Evolutionary conservation across 2,329 filamentous ascomycete species (phyloP), one percentile per base, ranked within the genome.

Genomic region (Coniochaeta prunicola): DNA sequence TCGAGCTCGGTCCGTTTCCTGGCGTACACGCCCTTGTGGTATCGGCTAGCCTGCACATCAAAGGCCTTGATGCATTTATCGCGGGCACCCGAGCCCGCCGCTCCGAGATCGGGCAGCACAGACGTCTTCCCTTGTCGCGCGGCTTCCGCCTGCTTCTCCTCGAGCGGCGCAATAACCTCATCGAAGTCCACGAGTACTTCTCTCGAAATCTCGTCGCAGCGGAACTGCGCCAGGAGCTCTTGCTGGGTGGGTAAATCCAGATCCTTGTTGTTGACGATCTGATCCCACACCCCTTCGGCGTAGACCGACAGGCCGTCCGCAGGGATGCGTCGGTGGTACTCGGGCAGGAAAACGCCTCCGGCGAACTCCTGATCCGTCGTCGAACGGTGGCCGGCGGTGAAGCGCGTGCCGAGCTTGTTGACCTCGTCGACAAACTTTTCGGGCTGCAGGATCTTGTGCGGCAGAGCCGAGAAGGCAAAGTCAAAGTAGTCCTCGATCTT

Each of bases 231-330:
- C 57, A 99, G 82, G 53, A 99, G 81, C 72, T 99, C 94, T 75
- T 99, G 94, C 71, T 99, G 94, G 0, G 94, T 97, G 3, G 94
- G 94, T 60, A 99, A 76, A 74, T 99, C 94, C 58, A 99, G 80
- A 69, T 99, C 94, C 75, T 99, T 99, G 81, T 99, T 99, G 78
- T 93, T 90, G 67, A 96, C 92, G 70, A 99, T 99, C 75, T 97
- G 93, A 68, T 97, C 92, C 94, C 94, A 99, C 50, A 99, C 86
- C 42, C 92, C 91, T 70, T 94, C 87, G 0, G 94, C 92, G 67
- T 99, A 99, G 60, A 92, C 82, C 0, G 93, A 90, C 70, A 97
- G 94, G n/a, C 94, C 94, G 72, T 99, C 94, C 10, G 94, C 94
- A 12, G 94, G 94, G 63, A 99, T 99, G 59, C 94, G 84, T 61